Percentiles rank a stretch among this genome's conserved stretches.
Conservation (phyloP, 129 eudicot species). For the Flaveria robusta region DNA sequence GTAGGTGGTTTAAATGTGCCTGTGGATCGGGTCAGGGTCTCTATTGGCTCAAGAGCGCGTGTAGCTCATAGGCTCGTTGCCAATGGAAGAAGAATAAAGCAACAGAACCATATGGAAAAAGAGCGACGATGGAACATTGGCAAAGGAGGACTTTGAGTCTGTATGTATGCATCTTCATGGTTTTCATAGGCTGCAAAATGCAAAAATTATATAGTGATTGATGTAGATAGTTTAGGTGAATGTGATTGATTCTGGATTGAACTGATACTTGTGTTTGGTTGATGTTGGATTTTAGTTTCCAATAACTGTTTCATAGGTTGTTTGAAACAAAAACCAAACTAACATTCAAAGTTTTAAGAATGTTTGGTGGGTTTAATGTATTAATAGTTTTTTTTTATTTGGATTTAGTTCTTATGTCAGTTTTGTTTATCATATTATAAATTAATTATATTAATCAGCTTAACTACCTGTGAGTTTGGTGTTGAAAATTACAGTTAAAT, state of each 20-base stretch:
- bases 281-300: background rate
- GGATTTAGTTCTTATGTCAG: background rate
- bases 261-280: slow-evolving; percentile 10
- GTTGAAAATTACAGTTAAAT: no score
- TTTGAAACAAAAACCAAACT: slow-evolving; percentile 12
- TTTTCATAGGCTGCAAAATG: background rate
- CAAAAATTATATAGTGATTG: slow-evolving; percentile 11
- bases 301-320: background rate
- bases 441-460: no score
- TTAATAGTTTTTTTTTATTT: background rate
- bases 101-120: slow-evolving; percentile 72
- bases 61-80: slow-evolving; percentile 58
- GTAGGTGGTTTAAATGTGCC: slow-evolving; percentile 69
- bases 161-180: background rate
- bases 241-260: slow-evolving; percentile 29
- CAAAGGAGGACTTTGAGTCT: slow-evolving; percentile 33
- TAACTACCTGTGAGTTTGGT: no score
- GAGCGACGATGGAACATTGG: slow-evolving; percentile 90
- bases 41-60: slow-evolving; percentile 78
- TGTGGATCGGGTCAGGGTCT: slow-evolving; percentile 83
- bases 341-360: slow-evolving; percentile 13
- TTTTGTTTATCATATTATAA: background rate
- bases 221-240: slow-evolving; percentile 33
- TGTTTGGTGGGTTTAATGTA: slow-evolving; percentile 1
- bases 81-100: slow-evolving; percentile 60